These are phyloP conservation scores for Nakaseomyces sp. DNA, from an alignment of 1,139 yeast species.

Conservation along the genomic window DNA sequence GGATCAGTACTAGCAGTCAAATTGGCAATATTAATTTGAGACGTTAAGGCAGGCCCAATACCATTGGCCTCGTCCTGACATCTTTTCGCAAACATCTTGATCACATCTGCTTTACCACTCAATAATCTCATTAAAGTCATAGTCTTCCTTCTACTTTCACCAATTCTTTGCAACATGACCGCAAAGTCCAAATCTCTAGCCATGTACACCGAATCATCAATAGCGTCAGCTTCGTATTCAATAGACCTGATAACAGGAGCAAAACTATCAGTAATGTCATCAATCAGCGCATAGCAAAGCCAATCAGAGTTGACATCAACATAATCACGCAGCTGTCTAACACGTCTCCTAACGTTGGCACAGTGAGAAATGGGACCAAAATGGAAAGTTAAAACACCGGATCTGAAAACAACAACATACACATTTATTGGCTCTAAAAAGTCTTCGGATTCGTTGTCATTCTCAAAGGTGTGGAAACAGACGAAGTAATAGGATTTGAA, in stretches of 20 bases:
- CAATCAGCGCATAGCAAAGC: conserved; percentile 88
- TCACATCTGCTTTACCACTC: conserved; percentile 94
- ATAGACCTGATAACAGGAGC: conserved; percentile 83
- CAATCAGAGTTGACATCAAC: conserved; percentile 85
- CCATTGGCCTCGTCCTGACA: conserved; percentile 60
- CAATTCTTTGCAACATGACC: conserved; percentile 68
- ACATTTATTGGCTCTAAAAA: conserved; percentile 82
- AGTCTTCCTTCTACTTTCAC: conserved; percentile 80
- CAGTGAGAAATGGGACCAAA: conserved; percentile 75
- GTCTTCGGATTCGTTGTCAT: conserved; percentile 67
- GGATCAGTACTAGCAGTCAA: conserved; percentile 18
- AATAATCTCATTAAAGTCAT: conserved; percentile 87
- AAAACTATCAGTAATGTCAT: conserved; percentile 88
- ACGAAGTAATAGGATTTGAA: conserved; percentile 70
- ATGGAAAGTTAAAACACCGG: conserved; percentile 80
- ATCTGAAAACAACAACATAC: conserved; percentile 77
- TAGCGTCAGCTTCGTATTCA: conserved; percentile 86
- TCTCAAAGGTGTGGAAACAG: conserved; percentile 75
- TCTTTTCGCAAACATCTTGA: conserved; percentile 93
- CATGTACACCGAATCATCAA: conserved; percentile 73
- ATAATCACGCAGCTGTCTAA: conserved; percentile 80
- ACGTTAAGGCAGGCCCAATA: conserved; percentile 33
- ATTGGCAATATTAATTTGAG: conserved; percentile 33
- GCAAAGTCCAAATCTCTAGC: conserved; percentile 59
- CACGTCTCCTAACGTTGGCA: conserved; percentile 84